phyloP scores from a whole-genome alignment of 208 protist genomes.

The Sergeia podlipaevii region DNA sequence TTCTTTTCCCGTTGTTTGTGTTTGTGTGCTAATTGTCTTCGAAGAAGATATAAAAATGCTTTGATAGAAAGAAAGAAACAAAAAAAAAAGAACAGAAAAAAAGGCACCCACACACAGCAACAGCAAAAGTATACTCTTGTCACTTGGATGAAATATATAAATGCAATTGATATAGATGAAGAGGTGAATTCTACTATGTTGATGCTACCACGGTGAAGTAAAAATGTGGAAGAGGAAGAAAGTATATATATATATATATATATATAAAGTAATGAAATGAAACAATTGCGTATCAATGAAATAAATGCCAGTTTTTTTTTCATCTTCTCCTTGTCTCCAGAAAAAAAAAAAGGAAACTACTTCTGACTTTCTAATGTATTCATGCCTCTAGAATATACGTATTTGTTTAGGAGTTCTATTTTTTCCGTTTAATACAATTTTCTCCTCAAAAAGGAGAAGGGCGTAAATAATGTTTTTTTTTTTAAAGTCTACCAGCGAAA shows the following conservation, averaged over 20 bases:
- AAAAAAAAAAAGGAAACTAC: conserved; percentile 4
- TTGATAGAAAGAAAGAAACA: conserved; percentile 10
- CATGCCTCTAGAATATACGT: no score
- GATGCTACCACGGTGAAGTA: no score
- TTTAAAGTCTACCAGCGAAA: no score
- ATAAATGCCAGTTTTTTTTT: no score
- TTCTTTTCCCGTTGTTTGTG: background rate
- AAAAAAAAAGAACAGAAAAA: conserved; percentile 4
- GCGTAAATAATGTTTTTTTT: no score
- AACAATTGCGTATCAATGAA: background rate
- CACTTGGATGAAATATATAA: no score
- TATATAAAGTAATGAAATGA: background rate
- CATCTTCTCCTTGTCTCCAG: background rate
- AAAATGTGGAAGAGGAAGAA: conserved; percentile 1
- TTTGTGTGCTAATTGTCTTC: background rate
- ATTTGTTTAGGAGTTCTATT: no score
- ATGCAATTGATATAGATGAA: no score
- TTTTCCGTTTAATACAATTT: no score
- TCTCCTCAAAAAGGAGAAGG: no score
- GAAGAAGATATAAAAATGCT: background rate
- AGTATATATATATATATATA: background rate
- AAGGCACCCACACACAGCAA: background rate
- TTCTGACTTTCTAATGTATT: no score
- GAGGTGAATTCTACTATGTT: no score
- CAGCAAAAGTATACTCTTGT: conserved; percentile 6